Base-by-base conservation (phyloP, 371 early-diverging fungal species). In the Syncephalastrum sp. region DNA sequence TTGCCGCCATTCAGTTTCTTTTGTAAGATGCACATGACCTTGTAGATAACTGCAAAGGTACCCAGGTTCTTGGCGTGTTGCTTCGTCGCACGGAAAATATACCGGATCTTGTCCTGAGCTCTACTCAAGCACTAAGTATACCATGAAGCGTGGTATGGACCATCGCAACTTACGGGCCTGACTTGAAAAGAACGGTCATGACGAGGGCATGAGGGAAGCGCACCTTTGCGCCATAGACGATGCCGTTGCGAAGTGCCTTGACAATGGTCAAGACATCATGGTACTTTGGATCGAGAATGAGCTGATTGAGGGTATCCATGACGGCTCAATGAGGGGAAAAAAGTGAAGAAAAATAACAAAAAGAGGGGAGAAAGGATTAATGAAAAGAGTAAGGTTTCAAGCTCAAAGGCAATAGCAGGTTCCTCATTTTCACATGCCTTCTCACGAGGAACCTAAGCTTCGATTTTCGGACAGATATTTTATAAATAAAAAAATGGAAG, bases 131-230 rank as follows among this genome's bases (percentile, higher is more conserved):
- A 24, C 10, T n/a, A 8, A 27, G 6, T 51, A 43, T 21, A 23
- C 16, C 33, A 15, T 47, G 13, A 12, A 33, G 25, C 23, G 33
- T 43, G 5, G 16, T 47, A 46, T 3, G 41, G 21, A 19, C 2
- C 13, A 51, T n/a, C 41, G 27, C 16, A 46, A 66, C 82, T 69
- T 86, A 96, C 94, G 86, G 88, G 58, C 92, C 94, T 25, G 79
- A 71, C 33, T 96, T 86, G 79, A 98, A 98, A 57, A 98, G 79
- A 61, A 97, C 78, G 21, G 97, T 93, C 98, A 98, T 98, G 57
- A 98, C 97, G 1, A 98, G 75, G 12, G 98, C 98, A 73, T 98
- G 97, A 23, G 98, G 98, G 61, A 97, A 96, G 46, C 98, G 80
- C 50, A 98, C 89, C 72, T 97, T 96, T 42, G 96, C 89, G 44